Conservation (phyloP, 306 rosid species). For the Ceratonia siliqua region DNA sequence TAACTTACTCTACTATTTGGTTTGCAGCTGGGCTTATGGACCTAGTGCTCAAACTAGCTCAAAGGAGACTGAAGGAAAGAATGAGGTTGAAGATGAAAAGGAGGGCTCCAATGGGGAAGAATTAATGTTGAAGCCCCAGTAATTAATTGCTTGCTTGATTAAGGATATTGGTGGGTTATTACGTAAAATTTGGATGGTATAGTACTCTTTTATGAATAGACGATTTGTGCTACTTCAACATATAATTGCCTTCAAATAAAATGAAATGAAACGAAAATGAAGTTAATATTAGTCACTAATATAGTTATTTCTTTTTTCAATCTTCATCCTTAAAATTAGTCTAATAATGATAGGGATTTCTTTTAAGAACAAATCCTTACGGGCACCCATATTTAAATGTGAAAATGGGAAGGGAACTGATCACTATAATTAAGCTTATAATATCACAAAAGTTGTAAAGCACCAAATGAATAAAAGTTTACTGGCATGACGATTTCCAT, state of each 20-base stretch:
- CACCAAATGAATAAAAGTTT: constrained; percentile 1
- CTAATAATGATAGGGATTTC: no score
- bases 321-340: no score
- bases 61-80: constrained; percentile 21
- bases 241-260: not conserved
- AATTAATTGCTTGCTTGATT: not conserved
- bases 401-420: no score
- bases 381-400: no score
- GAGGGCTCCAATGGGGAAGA: not conserved
- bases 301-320: no score
- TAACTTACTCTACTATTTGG: constrained; percentile 44
- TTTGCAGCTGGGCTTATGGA: constrained; percentile 73
- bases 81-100: constrained; percentile 27
- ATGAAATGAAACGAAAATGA: not conserved
- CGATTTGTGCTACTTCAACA: no score
- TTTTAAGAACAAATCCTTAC: no score
- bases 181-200: no score
- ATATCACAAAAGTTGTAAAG: no score
- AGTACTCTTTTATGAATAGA: no score
- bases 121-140: not conserved
- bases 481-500: not conserved
- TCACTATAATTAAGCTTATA: no score
- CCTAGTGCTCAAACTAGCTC: constrained; percentile 37
- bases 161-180: not conserved
- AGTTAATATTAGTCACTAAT: no score